Percentiles rank a stretch among this genome's conserved stretches.
Conservation (phyloP, 2,329 filamentous ascomycete genomes). For the Alternaria arbusti region DNA sequence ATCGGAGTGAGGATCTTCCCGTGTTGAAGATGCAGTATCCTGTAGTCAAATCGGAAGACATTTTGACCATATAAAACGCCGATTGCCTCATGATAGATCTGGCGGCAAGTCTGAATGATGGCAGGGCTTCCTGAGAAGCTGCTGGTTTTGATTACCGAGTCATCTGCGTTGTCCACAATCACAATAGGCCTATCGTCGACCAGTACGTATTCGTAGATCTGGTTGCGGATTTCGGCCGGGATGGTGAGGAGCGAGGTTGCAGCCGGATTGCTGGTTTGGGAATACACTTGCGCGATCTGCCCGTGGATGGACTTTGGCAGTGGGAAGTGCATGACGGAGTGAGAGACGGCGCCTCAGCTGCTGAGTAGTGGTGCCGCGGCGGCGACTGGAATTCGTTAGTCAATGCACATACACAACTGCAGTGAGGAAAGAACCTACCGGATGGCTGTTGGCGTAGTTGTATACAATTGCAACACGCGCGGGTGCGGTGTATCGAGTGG, state of each 20-base stretch:
- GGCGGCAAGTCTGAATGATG: background rate
- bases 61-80: background rate
- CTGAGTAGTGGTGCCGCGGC: background rate
- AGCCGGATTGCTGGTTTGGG: background rate
- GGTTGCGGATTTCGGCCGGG: background rate
- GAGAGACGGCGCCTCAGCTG: background rate
- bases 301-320: background rate
- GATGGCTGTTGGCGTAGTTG: background rate
- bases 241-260: background rate
- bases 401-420: background rate
- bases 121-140: accelerated
- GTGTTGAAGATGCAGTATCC: too few relatives aligned
- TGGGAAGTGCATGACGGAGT: background rate
- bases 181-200: accelerated
- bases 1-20: accelerated
- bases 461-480: background rate
- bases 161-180: background rate
- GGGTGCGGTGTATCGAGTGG: accelerated
- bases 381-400: background rate
- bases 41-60: background rate
- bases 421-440: accelerated
- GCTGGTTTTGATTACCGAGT: accelerated
- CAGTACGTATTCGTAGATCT: background rate
- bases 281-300: background rate
- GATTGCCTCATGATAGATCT: background rate